Evolutionary conservation across 2,329 filamentous ascomycete species (phyloP).

Genomic region (Colletotrichum brevisporum): DNA sequence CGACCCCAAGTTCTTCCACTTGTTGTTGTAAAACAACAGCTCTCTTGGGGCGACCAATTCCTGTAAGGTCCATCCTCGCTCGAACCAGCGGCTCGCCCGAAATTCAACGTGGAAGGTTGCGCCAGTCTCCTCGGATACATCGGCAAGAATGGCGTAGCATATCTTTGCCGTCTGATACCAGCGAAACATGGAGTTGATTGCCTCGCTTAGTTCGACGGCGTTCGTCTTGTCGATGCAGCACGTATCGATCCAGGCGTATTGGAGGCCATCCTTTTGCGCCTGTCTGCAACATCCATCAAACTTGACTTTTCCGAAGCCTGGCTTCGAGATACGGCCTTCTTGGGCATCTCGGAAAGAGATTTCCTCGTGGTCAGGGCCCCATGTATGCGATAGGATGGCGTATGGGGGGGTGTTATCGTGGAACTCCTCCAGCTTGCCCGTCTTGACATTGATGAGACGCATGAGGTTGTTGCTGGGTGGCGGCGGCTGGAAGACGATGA

Average conservation of each 20-base stretch:
- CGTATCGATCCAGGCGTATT: conserved; percentile 45
- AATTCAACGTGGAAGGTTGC: conserved; percentile 3
- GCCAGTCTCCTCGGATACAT: conserved; percentile 13
- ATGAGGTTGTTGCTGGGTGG: conserved; percentile 57
- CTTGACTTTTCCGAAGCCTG: conserved; percentile 24
- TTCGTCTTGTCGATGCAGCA: conserved; percentile 46
- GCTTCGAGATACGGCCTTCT: rapidly evolving
- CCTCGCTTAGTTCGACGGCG: conserved; percentile 42
- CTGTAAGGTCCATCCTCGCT: conserved; percentile 44
- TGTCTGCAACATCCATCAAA: conserved; percentile 15
- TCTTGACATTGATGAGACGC: conserved; percentile 41
- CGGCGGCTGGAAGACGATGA: not conserved
- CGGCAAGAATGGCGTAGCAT: conserved; percentile 44
- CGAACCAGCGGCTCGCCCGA: conserved; percentile 43
- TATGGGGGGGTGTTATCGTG: conserved; percentile 42
- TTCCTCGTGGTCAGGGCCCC: conserved; percentile 42
- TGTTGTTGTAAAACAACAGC: conserved; percentile 43
- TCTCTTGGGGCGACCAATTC: conserved; percentile 45
- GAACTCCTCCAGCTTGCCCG: conserved; percentile 36
- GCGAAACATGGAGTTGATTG: conserved; percentile 40
- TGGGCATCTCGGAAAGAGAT: conserved; percentile 44
- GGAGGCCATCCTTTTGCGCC: conserved; percentile 13
- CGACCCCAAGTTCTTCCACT: conserved; percentile 40
- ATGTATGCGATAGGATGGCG: conserved; percentile 47
- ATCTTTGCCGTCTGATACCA: conserved; percentile 41